These are phyloP conservation scores for Paecilomyces formosus DNA, from an alignment of 2,329 filamentous ascomycete genomes.

Conservation along the genomic window DNA sequence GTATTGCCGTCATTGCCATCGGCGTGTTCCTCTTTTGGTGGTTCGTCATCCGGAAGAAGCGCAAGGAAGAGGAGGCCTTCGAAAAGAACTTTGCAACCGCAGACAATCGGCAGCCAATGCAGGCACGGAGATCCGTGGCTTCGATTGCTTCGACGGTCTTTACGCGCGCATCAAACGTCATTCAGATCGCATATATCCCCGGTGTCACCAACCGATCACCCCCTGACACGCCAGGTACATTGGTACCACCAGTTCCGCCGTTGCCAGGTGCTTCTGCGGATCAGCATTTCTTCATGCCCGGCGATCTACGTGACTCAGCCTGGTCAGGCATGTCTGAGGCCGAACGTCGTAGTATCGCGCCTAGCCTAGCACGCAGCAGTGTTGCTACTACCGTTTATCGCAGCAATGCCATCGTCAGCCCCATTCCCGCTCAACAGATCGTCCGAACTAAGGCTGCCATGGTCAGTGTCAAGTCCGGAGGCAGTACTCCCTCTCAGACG, in stretches of 20 bases:
- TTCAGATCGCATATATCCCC: conserved; percentile 98
- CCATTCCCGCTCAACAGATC: conserved; percentile 72
- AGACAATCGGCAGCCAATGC: conserved; percentile 49
- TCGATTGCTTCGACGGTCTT: conserved; percentile 94
- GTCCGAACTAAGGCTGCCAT: conserved; percentile 84
- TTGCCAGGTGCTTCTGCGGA: conserved; percentile 67
- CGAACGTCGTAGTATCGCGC: conserved; percentile 43
- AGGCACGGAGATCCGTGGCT: conserved; percentile 70
- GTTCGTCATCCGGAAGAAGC: conserved; percentile 74
- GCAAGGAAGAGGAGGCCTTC: conserved; percentile 54
- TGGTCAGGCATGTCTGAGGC: conserved; percentile 66
- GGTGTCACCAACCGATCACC: conserved; percentile 89
- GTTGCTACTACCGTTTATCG: conserved; percentile 92
- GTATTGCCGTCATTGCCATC: conserved; percentile 65
- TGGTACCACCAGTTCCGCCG: conserved; percentile 88
- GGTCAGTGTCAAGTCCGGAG: conserved; percentile 78
- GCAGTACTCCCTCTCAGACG: conserved; percentile 43
- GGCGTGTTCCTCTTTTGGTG: conserved; percentile 77
- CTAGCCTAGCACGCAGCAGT: conserved; percentile 47
- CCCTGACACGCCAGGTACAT: conserved; percentile 69
- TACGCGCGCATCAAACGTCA: conserved; percentile 95
- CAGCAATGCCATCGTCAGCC: conserved; percentile 78
- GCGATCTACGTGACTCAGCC: conserved; percentile 82
- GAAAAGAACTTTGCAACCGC: conserved; percentile 45
- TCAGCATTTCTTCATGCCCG: conserved; percentile 88